Percentiles rank a stretch among this genome's conserved stretches.
These are phyloP conservation scores for Phytophthora constricta DNA, from an alignment of 352 stramenopile species.

Conservation along the genomic window DNA sequence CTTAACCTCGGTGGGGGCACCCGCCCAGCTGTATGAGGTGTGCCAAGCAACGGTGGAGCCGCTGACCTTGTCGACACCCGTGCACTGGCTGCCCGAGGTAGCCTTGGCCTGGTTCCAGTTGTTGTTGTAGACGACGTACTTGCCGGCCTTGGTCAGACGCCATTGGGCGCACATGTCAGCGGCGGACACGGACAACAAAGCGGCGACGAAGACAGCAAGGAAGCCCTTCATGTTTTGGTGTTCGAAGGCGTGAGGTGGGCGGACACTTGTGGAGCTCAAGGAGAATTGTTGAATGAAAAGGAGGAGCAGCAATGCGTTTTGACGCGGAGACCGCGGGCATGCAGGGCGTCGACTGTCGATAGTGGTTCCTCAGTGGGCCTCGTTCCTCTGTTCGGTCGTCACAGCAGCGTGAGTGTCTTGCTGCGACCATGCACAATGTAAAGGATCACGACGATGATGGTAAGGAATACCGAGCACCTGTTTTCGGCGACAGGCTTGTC, in stretches of 20 bases:
- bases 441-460: background rate
- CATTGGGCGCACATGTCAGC: slow-evolving; percentile 34
- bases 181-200: slow-evolving; percentile 21
- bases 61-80: no score
- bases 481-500: no score
- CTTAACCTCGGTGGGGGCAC: slow-evolving; percentile 37
- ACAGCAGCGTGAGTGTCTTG: no score
- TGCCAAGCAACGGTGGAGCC: no score
- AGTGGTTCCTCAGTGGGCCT: no score
- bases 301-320: no score
- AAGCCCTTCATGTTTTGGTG: slow-evolving; percentile 15
- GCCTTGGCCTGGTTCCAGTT: no score
- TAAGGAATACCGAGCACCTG: slow-evolving; percentile 15
- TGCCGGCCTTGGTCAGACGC: slow-evolving; percentile 31
- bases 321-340: no score
- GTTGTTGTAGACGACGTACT: slow-evolving; percentile 55
- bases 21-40: slow-evolving; percentile 42
- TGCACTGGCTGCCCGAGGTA: no score
- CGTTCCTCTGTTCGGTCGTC: slow-evolving; percentile 10
- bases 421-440: slow-evolving; percentile 11
- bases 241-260: slow-evolving; percentile 4
- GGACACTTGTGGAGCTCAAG: slow-evolving; percentile 14
- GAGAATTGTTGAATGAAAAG: slow-evolving; percentile 21
- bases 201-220: slow-evolving; percentile 13
- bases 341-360: no score